A percentile compares a stretch with the other conserved stretches of the same genome.
Conservation (phyloP, 179 eudicot genomes). For the Pouteria campechiana region DNA sequence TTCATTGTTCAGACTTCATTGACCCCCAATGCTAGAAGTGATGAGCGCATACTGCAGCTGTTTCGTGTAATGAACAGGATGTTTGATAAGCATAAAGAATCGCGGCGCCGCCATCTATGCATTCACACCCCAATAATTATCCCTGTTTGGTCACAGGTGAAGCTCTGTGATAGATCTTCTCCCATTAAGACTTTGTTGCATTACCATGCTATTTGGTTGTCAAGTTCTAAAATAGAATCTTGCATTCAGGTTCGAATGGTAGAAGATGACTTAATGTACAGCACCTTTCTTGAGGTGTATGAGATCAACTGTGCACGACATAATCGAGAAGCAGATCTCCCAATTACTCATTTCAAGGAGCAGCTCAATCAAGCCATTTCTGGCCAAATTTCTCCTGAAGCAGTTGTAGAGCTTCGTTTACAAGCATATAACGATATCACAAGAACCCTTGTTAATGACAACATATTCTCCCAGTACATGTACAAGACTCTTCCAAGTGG, state of each 20-base stretch:
- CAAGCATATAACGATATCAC: constrained; percentile 85
- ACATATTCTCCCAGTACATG: constrained; percentile 87
- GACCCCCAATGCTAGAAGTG: constrained; percentile 98
- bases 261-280: constrained; percentile 96
- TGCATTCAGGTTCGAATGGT: constrained; percentile 98
- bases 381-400: constrained; percentile 81
- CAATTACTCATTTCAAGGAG: constrained; percentile 85
- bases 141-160: constrained; percentile 99
- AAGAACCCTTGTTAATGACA: constrained; percentile 56
- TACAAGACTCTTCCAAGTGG: constrained; percentile 89
- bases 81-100: constrained; percentile 98
- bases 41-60: constrained; percentile 94
- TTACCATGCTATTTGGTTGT: too few species aligned
- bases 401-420: constrained; percentile 88
- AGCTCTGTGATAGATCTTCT: too few species aligned
- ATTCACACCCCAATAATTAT: constrained; percentile 96
- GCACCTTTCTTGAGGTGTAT: constrained; percentile 94
- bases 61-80: constrained; percentile 94
- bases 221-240: too few species aligned
- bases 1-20: constrained; percentile 94
- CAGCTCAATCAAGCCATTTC: constrained; percentile 90
- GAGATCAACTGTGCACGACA: constrained; percentile 98
- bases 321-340: constrained; percentile 85
- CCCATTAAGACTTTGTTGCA: too few species aligned
- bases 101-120: constrained; percentile 86